Percentiles rank a stretch among this genome's conserved stretches.
Conservation (phyloP, 1,139 yeast species). For the Debaryomyces fabryi region DNA sequence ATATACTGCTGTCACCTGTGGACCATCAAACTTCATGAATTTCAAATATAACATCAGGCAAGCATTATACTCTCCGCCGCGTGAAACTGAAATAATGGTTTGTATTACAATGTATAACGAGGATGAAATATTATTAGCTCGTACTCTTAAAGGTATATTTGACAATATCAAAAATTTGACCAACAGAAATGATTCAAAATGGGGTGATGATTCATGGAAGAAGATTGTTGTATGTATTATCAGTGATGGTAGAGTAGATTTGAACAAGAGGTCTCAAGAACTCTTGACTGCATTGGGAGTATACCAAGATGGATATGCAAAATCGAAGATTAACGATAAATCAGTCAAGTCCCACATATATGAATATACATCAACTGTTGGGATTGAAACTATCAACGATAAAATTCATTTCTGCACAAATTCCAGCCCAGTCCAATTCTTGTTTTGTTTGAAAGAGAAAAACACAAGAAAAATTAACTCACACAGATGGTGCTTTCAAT, state of each 20-base stretch:
- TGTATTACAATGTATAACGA: slow-evolving; percentile 84
- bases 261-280: slow-evolving; percentile 65
- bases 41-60: slow-evolving; percentile 69
- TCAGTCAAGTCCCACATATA: slow-evolving; percentile 73
- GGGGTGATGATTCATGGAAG: slow-evolving; percentile 86
- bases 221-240: slow-evolving; percentile 74
- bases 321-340: slow-evolving; percentile 70
- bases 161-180: slow-evolving; percentile 68
- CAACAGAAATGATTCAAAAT: slow-evolving; percentile 58
- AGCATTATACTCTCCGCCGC: slow-evolving; percentile 62
- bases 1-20: slow-evolving; percentile 81
- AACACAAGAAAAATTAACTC: slow-evolving; percentile 78
- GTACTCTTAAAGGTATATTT: slow-evolving; percentile 77
- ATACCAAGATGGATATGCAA: slow-evolving; percentile 83
- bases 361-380: slow-evolving; percentile 79
- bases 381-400: slow-evolving; percentile 64
- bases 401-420: slow-evolving; percentile 58
- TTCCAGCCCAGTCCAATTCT: slow-evolving; percentile 68
- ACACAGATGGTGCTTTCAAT: slow-evolving; percentile 85
- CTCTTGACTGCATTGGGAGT: slow-evolving; percentile 73
- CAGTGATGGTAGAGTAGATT: slow-evolving; percentile 75
- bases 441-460: slow-evolving; percentile 77
- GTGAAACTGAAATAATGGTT: slow-evolving; percentile 73
- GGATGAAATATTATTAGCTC: slow-evolving; percentile 69
- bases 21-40: slow-evolving; percentile 63